phyloP scores from a whole-genome alignment of 73 alveolate genomes.

The Paramecium biaurelia region DNA sequence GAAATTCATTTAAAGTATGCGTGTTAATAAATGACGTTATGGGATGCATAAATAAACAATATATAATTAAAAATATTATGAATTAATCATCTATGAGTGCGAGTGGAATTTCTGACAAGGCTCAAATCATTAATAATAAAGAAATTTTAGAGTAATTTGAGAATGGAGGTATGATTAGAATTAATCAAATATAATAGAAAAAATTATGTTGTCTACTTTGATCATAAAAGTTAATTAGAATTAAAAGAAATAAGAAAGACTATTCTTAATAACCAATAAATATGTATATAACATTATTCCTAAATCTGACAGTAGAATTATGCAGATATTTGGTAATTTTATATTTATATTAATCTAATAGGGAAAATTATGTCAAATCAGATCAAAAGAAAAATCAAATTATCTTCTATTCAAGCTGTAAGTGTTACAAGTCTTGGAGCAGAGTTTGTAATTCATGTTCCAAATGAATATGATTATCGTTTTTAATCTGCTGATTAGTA shows the following conservation, averaged over 20 bases:
- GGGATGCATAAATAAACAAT: background rate
- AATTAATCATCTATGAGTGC: background rate
- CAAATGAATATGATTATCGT: constrained; percentile 30
- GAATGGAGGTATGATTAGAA: background rate
- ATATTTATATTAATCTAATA: background rate
- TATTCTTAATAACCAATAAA: constrained; percentile 12
- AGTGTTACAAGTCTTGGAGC: constrained; percentile 38
- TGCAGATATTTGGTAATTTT: background rate
- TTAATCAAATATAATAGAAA: background rate
- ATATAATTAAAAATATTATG: background rate
- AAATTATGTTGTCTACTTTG: background rate
- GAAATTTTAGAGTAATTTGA: constrained; percentile 14
- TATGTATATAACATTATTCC: constrained; percentile 29
- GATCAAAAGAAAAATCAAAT: constrained; percentile 49
- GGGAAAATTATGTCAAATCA: constrained; percentile 34
- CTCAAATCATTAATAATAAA: background rate
- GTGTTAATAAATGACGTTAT: background rate
- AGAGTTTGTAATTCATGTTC: constrained; percentile 48
- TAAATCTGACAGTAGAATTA: background rate
- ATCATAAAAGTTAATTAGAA: constrained; percentile 27
- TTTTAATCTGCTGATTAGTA: background rate
- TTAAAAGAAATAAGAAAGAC: constrained; percentile 1
- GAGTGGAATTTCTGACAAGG: background rate
- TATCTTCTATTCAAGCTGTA: background rate
- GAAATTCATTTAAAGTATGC: background rate